Evolutionary conservation across 2,329 filamentous ascomycete species (phyloP).

Genomic region (Claviceps sp.): DNA sequence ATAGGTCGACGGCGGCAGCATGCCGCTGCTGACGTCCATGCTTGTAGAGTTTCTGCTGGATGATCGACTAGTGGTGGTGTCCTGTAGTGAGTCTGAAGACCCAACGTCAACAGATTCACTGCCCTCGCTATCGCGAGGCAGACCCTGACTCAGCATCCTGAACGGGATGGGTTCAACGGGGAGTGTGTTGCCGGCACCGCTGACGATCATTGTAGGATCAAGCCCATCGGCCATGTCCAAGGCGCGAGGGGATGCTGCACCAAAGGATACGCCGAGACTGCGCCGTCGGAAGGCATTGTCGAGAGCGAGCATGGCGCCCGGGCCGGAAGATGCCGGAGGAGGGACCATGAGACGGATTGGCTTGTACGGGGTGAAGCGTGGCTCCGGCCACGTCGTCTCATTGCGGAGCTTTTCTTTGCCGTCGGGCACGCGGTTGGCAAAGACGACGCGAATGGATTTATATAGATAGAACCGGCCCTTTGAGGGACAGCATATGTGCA

Average conservation of each 20-base stretch:
- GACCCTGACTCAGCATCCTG: constrained; percentile 21
- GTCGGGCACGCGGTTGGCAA: constrained; percentile 90
- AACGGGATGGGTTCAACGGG: constrained; percentile 41
- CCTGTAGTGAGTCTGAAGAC: constrained; percentile 16
- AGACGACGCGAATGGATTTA: constrained; percentile 85
- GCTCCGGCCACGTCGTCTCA: constrained; percentile 80
- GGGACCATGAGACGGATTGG: constrained; percentile 41
- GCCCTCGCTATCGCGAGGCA: constrained; percentile 18
- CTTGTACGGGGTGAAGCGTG: constrained; percentile 76
- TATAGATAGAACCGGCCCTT: constrained; percentile 81
- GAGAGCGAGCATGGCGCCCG: constrained; percentile 36
- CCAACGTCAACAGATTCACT: constrained; percentile 14
- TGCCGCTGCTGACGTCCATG: constrained; percentile 11
- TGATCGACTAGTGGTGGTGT: constrained; percentile 19
- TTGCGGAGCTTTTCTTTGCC: constrained; percentile 86
- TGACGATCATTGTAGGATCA: constrained; percentile 4
- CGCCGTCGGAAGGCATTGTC: constrained; percentile 47
- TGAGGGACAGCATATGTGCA: constrained; percentile 82
- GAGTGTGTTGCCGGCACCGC: constrained; percentile 17
- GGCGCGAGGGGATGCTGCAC: constrained; percentile 14
- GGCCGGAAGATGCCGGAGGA: constrained; percentile 22
- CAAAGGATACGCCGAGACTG: constrained; percentile 37
- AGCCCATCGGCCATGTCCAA: constrained; percentile 22
- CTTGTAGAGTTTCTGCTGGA: constrained; percentile 22
- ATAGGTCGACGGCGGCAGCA: constrained; percentile 34